Base-by-base conservation (phyloP, 2,329 filamentous ascomycete genomes). In the Fusarium sp. region DNA sequence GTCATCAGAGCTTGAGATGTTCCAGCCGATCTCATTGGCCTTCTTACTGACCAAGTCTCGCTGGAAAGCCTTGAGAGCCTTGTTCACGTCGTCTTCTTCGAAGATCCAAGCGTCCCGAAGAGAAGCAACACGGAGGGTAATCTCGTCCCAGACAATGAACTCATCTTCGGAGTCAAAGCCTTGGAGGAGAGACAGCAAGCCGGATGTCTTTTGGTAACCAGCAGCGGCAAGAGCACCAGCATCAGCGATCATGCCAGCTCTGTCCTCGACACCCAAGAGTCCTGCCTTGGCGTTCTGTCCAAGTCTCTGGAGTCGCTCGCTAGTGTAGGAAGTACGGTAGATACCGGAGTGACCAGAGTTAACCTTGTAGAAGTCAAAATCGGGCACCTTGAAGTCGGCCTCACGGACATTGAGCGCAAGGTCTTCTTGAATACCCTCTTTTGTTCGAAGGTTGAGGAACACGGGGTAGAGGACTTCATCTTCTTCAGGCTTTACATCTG, bases 71-170 rank as follows among this genome's bases (percentile, higher is more conserved):
- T 95, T 93, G 45, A 98, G 86, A 8, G 92, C 93, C 68, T 95
- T 89, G 72, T 89, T 91, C 52, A 90, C 83, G 42, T 89, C 85
- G 66, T 91, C 81, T 63, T 97, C 92, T 80, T 98, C 94, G 46
- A 81, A 81, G 71, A 95, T 85, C 95, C 95, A 98, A 10, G 95
- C 92, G 56, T 88, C 88, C 73, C 95, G 92, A 38, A 98, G 87
- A n/a, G 90, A 87, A 25, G 88, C 89, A 63, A 98, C 87, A 49
- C 94, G 91, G 47, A 91, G 88, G 52, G 94, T 88, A 63, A 98
- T 93, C 80, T 98, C 95, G 73, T 93, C 94, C 95, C 95, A 98
- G 5, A 98, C 95, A 42, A 98, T 93, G 72, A 94, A 98, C 76
- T 97, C 93, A 1, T 90, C 85, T 83, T 98, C 95, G 3, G 90